Percentiles rank a stretch among this genome's conserved stretches.
Conservation (phyloP, 2,329 filamentous ascomycete species). For the Aspergillus piperis region DNA sequence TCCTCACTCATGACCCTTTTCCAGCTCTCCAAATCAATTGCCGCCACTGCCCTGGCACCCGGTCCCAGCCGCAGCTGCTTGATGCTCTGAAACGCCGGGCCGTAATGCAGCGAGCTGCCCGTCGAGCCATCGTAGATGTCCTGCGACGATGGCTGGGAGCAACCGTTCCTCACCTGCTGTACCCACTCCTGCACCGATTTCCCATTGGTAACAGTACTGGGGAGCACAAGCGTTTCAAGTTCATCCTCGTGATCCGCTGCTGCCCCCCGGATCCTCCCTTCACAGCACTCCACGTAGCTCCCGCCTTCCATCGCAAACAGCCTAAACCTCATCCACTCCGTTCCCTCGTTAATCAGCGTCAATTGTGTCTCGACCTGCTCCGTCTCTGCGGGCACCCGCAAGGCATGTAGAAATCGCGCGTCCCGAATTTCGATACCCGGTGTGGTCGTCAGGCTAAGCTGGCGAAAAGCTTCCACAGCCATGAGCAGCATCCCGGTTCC, state of each 20-base stretch:
- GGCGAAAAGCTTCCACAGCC: background rate
- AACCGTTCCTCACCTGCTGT: background rate
- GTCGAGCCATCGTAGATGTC: background rate
- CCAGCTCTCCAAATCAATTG: background rate
- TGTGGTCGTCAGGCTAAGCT: background rate
- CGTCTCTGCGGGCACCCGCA: background rate
- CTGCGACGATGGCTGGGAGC: background rate
- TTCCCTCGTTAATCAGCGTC: background rate
- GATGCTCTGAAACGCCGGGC: background rate
- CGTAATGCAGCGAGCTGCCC: background rate
- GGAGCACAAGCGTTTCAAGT: background rate
- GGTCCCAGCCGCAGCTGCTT: background rate
- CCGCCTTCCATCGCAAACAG: background rate
- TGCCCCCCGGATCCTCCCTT: background rate
- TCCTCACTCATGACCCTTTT: background rate
- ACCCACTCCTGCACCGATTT: background rate
- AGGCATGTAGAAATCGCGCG: background rate
- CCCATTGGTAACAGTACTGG: too few species aligned
- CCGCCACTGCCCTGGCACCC: background rate
- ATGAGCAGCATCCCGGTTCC: constrained; percentile 1
- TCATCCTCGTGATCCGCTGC: background rate
- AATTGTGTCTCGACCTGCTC: background rate
- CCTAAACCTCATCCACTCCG: background rate
- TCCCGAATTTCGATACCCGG: background rate
- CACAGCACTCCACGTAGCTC: background rate